Conservation (phyloP, 805 yeast species). For the Barnettozyma populi region DNA sequence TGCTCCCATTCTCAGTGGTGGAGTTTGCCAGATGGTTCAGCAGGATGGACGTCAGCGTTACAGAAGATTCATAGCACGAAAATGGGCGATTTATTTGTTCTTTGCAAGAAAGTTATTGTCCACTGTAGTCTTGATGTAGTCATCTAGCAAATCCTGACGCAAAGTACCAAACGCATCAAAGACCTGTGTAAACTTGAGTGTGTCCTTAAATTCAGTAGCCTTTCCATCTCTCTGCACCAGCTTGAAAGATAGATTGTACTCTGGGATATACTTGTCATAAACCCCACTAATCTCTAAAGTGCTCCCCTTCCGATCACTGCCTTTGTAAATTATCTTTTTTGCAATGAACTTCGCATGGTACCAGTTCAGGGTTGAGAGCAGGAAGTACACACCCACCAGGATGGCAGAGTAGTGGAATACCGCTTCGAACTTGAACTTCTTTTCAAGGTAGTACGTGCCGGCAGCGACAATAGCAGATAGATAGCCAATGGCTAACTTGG, state of each 20-base stretch:
- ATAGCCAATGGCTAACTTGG: slow-evolving; percentile 46
- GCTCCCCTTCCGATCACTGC: slow-evolving; percentile 29
- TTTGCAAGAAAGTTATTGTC: slow-evolving; percentile 2
- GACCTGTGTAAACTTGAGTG: slow-evolving; percentile 29
- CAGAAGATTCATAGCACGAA: not conserved
- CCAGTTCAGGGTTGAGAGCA: slow-evolving; percentile 35
- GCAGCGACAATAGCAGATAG: slow-evolving; percentile 45
- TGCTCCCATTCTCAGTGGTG: slow-evolving; percentile 57
- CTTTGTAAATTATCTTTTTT: slow-evolving; percentile 41
- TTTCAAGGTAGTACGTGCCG: slow-evolving; percentile 43
- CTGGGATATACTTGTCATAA: slow-evolving; percentile 39
- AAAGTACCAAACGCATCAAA: slow-evolving; percentile 39
- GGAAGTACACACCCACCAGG: slow-evolving; percentile 35
- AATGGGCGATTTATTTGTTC: not conserved
- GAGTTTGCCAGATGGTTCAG: slow-evolving; percentile 41
- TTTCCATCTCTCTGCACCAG: slow-evolving; percentile 18
- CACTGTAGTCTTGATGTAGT: slow-evolving; percentile 33
- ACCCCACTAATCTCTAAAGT: slow-evolving; percentile 26
- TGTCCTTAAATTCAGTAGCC: slow-evolving; percentile 13
- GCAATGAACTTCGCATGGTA: slow-evolving; percentile 32
- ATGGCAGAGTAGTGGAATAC: slow-evolving; percentile 34
- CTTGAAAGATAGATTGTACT: slow-evolving; percentile 36
- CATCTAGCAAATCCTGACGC: slow-evolving; percentile 34
- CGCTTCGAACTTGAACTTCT: slow-evolving; percentile 40
- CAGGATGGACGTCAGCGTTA: slow-evolving; percentile 53